Conservation (phyloP, 1,284 basidiomycete genomes). For the Apiotrichum domesticum region DNA sequence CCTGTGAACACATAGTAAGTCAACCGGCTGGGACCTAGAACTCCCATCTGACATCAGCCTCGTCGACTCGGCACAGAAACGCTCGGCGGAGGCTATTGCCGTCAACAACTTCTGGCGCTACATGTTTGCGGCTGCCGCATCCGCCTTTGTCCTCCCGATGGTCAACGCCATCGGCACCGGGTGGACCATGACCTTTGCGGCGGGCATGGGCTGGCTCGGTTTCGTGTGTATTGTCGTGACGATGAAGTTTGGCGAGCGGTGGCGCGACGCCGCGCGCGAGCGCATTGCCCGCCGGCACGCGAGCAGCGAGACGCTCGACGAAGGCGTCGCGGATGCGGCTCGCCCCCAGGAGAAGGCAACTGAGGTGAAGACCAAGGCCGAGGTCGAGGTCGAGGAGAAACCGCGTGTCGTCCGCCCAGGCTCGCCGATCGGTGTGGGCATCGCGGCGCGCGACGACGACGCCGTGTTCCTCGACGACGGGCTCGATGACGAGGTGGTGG, state of each 20-base stretch:
- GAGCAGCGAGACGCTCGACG: slow-evolving; percentile 6
- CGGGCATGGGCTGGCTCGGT: slow-evolving; percentile 40
- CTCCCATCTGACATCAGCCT: slow-evolving; percentile 10
- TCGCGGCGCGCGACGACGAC: background rate
- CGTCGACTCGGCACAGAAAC: slow-evolving; percentile 55
- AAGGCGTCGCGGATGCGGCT: slow-evolving; percentile 26
- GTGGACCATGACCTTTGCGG: slow-evolving; percentile 52
- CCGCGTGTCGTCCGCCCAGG: background rate
- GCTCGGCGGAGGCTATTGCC: slow-evolving; percentile 53
- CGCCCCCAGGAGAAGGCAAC: background rate
- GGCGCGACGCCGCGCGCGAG: slow-evolving; percentile 27
- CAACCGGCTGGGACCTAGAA: slow-evolving; percentile 44
- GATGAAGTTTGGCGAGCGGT: slow-evolving; percentile 28
- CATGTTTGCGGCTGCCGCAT: slow-evolving; percentile 47
- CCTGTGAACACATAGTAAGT: slow-evolving; percentile 53
- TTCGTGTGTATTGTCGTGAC: slow-evolving; percentile 13
- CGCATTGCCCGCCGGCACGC: slow-evolving; percentile 12
- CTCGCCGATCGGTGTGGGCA: background rate
- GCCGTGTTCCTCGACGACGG: slow-evolving; percentile 14
- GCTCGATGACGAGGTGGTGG: background rate
- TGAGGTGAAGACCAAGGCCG: background rate
- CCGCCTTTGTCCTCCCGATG: slow-evolving; percentile 52
- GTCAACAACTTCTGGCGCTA: slow-evolving; percentile 44
- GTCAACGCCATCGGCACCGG: slow-evolving; percentile 55
- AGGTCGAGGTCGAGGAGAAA: background rate